Evolutionary conservation across 164 flowering plant genomes (phyloP).

Genomic region (Stephania cephalantha): DNA sequence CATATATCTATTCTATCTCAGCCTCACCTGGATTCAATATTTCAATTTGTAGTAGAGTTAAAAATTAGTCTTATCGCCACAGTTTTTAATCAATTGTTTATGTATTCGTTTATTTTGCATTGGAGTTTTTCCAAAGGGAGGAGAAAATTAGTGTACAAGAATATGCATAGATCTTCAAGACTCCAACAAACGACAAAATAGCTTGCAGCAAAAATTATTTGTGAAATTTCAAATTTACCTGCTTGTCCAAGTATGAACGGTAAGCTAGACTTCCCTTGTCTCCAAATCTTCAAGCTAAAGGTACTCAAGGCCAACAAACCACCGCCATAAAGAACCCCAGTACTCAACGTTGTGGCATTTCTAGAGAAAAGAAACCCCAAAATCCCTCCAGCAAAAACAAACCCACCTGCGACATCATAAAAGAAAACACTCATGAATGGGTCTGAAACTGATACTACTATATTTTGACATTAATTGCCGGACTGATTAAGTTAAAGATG

Average conservation of each 20-base stretch:
- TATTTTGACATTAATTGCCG: too few species aligned
- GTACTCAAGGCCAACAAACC: constrained; percentile 63
- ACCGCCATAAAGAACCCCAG: constrained; percentile 62
- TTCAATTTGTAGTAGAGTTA: neutral
- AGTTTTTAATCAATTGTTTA: too few species aligned
- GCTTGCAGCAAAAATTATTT: too few species aligned
- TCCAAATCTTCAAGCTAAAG: constrained; percentile 79
- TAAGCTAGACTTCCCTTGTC: constrained; percentile 79
- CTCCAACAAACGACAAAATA: too few species aligned
- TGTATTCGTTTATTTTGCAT: too few species aligned
- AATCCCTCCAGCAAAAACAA: constrained; percentile 64
- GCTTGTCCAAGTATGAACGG: constrained; percentile 91
- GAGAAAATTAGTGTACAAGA: too few species aligned
- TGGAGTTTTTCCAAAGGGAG: too few species aligned
- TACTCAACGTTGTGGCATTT: constrained; percentile 41
- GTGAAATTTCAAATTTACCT: constrained; percentile 35
- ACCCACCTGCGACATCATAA: constrained; percentile 46
- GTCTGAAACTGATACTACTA: neutral
- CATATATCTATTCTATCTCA: too few species aligned
- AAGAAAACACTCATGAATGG: neutral
- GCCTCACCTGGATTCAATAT: too few species aligned
- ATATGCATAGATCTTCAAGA: too few species aligned
- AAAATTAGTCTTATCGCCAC: too few species aligned
- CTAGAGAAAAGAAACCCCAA: constrained; percentile 61
- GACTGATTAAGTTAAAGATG: neutral